phyloP scores from a whole-genome alignment of 2,329 filamentous ascomycete genomes.

The Bipolaris cookei region DNA sequence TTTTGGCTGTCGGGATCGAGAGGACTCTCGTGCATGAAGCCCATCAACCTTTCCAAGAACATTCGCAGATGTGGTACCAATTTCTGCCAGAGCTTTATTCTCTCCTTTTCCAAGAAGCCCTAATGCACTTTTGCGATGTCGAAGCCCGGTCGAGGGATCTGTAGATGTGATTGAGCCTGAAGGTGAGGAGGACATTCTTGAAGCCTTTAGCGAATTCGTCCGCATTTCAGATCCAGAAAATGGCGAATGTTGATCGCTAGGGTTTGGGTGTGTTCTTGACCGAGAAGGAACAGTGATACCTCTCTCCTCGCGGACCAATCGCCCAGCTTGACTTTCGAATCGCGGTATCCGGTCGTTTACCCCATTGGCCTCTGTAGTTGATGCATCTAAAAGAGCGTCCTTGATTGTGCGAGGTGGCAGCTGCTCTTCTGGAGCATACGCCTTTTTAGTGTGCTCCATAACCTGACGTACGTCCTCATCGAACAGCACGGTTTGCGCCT shows the following conservation, averaged over 20 bases:
- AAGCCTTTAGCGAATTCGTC: conserved; percentile 40
- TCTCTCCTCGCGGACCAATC: conserved; percentile 36
- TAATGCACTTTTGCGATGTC: conserved; percentile 63
- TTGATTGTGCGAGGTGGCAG: conserved; percentile 75
- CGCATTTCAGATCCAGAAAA: conserved; percentile 46
- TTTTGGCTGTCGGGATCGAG: conserved; percentile 35
- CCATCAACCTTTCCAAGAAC: conserved; percentile 69
- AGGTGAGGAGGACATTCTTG: conserved; percentile 39
- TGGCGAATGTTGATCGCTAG: conserved; percentile 32
- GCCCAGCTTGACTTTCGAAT: conserved; percentile 51
- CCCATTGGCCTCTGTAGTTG: conserved; percentile 80
- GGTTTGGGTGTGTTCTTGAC: conserved; percentile 24
- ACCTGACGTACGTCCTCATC: conserved; percentile 69
- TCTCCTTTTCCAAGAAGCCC: conserved; percentile 66
- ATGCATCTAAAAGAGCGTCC: conserved; percentile 90
- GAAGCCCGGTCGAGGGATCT: conserved; percentile 48
- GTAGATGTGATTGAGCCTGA: conserved; percentile 39
- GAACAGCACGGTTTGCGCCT: conserved; percentile 89
- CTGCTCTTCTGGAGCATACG: conserved; percentile 44
- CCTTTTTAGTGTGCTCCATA: conserved; percentile 46
- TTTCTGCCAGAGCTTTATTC: conserved; percentile 68
- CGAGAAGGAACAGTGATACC: conserved; percentile 34
- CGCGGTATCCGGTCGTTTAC: conserved; percentile 54
- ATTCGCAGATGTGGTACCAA: conserved; percentile 67
- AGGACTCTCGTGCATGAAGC: conserved; percentile 47